These are phyloP conservation scores for Hymenoscyphus repandus DNA, from an alignment of 2,329 filamentous ascomycete genomes.

Conservation along the genomic window DNA sequence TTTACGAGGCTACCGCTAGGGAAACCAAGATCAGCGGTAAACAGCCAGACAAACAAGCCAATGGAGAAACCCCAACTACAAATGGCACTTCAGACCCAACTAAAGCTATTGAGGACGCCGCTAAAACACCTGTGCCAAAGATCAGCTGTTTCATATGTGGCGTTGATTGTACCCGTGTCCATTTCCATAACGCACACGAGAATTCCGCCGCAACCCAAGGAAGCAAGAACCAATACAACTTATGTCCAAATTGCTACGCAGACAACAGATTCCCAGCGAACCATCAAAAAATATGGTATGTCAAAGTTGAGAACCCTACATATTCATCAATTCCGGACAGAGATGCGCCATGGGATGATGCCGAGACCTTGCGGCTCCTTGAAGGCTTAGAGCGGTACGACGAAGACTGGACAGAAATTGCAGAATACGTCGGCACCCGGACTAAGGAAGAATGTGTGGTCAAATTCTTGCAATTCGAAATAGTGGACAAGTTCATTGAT, in stretches of 20 bases:
- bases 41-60: constrained; percentile 61
- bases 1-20: constrained; percentile 90
- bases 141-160: constrained; percentile 88
- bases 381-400: constrained; percentile 91
- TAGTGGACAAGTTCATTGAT: constrained; percentile 95
- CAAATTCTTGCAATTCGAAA: constrained; percentile 93
- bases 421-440: constrained; percentile 85
- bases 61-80: constrained; percentile 63
- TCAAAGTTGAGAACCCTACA: constrained; percentile 81
- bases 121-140: constrained; percentile 62
- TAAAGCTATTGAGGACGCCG: constrained; percentile 48
- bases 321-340: constrained; percentile 75
- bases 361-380: constrained; percentile 80
- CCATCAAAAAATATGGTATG: constrained; percentile 74
- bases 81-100: constrained; percentile 53
- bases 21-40: constrained; percentile 56
- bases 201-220: constrained; percentile 33
- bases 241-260: constrained; percentile 87
- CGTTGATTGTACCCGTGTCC: constrained; percentile 74
- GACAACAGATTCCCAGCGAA: constrained; percentile 78
- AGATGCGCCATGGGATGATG: constrained; percentile 85
- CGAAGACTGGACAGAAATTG: constrained; percentile 91
- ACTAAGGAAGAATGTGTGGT: constrained; percentile 94
- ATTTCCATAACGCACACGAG: constrained; percentile 63
- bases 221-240: constrained; percentile 65